A percentile compares a stretch with the other conserved stretches of the same genome.
Evolutionary conservation across 345 rosid genomes (phyloP).

Genomic region (Physaria fendleri): DNA sequence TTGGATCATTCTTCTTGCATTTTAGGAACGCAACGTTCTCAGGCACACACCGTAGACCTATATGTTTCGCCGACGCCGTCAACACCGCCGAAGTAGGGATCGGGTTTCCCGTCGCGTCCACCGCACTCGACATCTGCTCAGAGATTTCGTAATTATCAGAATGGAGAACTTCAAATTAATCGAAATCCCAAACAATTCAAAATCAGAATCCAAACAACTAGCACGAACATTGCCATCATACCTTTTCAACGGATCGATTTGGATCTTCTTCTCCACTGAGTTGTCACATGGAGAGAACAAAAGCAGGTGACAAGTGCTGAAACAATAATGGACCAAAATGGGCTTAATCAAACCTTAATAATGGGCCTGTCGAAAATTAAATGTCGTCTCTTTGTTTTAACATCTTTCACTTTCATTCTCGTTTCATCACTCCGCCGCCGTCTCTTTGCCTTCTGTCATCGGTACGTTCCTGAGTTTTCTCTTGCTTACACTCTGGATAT

Average conservation of each 20-base stretch:
- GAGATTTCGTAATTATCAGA: slow-evolving; percentile 5
- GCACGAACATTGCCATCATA: neutral
- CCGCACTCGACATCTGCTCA: slow-evolving; percentile 60
- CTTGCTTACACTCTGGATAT: too few species aligned
- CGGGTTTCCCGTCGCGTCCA: slow-evolving; percentile 71
- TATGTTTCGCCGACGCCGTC: slow-evolving; percentile 85
- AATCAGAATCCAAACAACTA: neutral
- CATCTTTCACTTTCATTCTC: too few species aligned
- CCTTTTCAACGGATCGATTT: slow-evolving; percentile 26
- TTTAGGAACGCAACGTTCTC: slow-evolving; percentile 88
- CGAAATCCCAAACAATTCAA: neutral
- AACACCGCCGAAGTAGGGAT: slow-evolving; percentile 93
- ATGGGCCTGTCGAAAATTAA: too few species aligned
- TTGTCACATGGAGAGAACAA: neutral
- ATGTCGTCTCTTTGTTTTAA: too few species aligned
- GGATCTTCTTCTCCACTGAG: slow-evolving; percentile 24
- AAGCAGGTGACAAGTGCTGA: slow-evolving; percentile 19
- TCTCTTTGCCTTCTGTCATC: too few species aligned
- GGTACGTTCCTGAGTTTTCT: too few species aligned
- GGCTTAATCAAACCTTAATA: slow-evolving; percentile 3
- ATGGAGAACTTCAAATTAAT: neutral
- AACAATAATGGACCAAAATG: neutral
- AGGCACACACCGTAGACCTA: slow-evolving; percentile 49
- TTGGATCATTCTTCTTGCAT: slow-evolving; percentile 96
- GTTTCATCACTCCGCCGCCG: too few species aligned